phyloP scores from a whole-genome alignment of 208 protist species.

The Wallacemonas rigidus region DNA sequence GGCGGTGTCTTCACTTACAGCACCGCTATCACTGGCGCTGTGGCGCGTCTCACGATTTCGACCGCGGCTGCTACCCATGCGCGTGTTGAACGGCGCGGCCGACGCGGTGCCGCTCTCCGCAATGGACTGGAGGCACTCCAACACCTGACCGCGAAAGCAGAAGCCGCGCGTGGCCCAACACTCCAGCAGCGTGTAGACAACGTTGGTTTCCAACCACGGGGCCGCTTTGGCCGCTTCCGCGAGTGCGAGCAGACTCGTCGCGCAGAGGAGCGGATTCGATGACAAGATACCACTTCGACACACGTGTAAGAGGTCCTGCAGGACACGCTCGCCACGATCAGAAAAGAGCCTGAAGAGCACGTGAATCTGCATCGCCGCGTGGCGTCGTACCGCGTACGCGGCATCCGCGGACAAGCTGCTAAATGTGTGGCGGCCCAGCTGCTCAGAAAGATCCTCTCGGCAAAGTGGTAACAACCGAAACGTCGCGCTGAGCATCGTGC shows the following conservation, averaged over 20 bases:
- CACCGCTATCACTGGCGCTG: not conserved
- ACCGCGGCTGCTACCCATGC: not conserved
- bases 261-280: constrained; percentile 39
- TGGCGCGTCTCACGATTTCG: not conserved
- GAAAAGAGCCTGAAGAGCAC: constrained; percentile 56
- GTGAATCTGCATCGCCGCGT: constrained; percentile 60
- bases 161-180: constrained; percentile 75
- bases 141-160: constrained; percentile 37
- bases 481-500: constrained; percentile 36
- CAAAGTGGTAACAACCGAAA: constrained; percentile 43
- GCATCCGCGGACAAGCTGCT: constrained; percentile 44
- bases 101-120: constrained; percentile 10
- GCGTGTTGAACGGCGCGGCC: constrained; percentile 4
- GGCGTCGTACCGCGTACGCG: constrained; percentile 46
- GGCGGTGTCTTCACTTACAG: not conserved
- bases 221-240: constrained; percentile 55
- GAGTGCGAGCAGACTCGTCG: constrained; percentile 69
- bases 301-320: constrained; percentile 57
- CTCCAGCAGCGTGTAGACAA: constrained; percentile 75
- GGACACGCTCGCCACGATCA: constrained; percentile 32
- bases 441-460: constrained; percentile 44
- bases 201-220: constrained; percentile 46
- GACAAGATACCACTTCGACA: constrained; percentile 63
- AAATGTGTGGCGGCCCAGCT: constrained; percentile 69
- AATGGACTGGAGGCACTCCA: constrained; percentile 61